Evolutionary conservation across 805 yeast genomes (phyloP).

Genomic region (Ogataea sp.): DNA sequence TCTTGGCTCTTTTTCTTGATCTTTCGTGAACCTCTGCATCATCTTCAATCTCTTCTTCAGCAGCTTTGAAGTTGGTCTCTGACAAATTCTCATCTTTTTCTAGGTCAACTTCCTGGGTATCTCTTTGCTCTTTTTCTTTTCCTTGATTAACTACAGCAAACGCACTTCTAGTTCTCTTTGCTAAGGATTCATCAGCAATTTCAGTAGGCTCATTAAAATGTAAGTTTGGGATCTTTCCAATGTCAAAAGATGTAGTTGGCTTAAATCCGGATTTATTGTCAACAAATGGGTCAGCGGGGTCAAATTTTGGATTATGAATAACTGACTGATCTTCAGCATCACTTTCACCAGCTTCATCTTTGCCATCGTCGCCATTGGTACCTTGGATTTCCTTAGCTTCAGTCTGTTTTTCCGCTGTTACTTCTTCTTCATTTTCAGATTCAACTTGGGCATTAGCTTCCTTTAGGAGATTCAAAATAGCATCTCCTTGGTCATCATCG

Average conservation of each 20-base stretch:
- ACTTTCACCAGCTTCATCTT: too few species aligned
- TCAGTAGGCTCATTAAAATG: background rate
- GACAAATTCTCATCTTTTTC: too few species aligned
- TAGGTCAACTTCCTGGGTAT: too few species aligned
- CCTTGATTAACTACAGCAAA: too few species aligned
- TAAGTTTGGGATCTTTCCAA: constrained; percentile 1
- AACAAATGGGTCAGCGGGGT: background rate
- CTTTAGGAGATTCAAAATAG: too few species aligned
- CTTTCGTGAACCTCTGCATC: background rate
- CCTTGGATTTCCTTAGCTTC: too few species aligned
- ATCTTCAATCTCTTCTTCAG: background rate
- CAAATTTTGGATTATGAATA: background rate
- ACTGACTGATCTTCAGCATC: background rate
- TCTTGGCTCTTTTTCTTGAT: background rate
- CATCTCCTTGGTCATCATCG: too few species aligned
- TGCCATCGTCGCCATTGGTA: too few species aligned
- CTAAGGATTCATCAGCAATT: constrained; percentile 1
- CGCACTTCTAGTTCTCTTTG: background rate
- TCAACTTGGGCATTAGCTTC: too few species aligned
- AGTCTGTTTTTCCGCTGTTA: too few species aligned
- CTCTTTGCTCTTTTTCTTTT: too few species aligned
- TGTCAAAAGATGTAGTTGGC: background rate
- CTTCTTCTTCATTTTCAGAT: background rate
- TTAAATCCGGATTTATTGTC: background rate
- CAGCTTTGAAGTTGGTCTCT: too few species aligned